Conservation (phyloP, 306 rosid species). For the Vigna radiata region DNA sequence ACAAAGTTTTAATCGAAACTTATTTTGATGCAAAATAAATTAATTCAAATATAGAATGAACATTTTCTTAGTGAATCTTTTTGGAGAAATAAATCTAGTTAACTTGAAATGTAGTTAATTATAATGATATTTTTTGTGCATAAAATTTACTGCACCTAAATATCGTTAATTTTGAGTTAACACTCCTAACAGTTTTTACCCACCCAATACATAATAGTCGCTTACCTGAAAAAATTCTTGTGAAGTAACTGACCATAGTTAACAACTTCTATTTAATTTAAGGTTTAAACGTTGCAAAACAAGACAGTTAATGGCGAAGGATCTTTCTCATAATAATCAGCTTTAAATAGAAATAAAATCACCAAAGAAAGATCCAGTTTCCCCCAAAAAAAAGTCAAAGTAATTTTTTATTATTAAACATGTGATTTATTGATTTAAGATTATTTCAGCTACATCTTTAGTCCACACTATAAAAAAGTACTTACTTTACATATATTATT, state of each 20-base stretch:
- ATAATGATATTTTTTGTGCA: not conserved
- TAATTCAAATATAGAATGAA: not conserved
- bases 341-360: slow-evolving; percentile 3
- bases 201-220: not conserved
- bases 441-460: too few species aligned
- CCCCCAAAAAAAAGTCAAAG: not conserved
- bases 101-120: not conserved
- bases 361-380: not conserved
- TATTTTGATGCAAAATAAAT: not conserved
- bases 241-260: slow-evolving; percentile 21
- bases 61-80: slow-evolving; percentile 1
- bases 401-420: not conserved
- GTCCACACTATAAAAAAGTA: too few species aligned
- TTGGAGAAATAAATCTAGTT: slow-evolving; percentile 9
- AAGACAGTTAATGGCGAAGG: slow-evolving; percentile 18
- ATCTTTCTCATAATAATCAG: not conserved
- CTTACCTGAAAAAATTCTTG: not conserved
- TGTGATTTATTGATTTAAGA: too few species aligned
- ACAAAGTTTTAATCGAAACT: not conserved
- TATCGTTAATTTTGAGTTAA: not conserved
- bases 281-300: slow-evolving; percentile 14
- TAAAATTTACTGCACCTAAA: not conserved
- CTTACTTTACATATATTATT: too few species aligned
- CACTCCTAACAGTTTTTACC: not conserved
- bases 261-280: slow-evolving; percentile 2